Percentiles rank a stretch among this genome's conserved stretches.
phyloP scores from a whole-genome alignment of 306 rosid genomes.

The Vicia sativa region DNA sequence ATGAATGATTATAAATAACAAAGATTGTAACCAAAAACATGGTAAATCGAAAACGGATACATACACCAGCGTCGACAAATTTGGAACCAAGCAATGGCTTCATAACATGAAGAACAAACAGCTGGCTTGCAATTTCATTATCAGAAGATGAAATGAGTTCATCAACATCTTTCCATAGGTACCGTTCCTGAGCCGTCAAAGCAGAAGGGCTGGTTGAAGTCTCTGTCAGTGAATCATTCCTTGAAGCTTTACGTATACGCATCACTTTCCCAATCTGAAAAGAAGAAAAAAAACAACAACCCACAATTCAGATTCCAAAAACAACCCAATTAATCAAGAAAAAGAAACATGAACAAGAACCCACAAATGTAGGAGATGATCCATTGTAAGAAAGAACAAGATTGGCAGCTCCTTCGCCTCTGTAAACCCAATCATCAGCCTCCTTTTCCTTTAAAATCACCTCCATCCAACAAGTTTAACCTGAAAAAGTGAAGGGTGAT shows the following conservation, averaged over 20 bases:
- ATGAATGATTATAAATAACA: background rate
- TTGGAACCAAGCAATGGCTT: conserved; percentile 79
- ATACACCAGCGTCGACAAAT: conserved; percentile 82
- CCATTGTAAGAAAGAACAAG: conserved; percentile 78
- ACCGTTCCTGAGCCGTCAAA: conserved; percentile 57
- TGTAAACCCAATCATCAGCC: conserved; percentile 73
- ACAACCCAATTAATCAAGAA: background rate
- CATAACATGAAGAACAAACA: conserved; percentile 66
- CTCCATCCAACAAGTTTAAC: conserved; percentile 50
- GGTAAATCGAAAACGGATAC: conserved; percentile 3
- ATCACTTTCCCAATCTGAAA: conserved; percentile 82
- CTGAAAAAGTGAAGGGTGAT: conserved; percentile 29
- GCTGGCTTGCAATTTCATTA: conserved; percentile 55
- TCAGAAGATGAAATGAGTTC: conserved; percentile 55
- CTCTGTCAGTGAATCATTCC: conserved; percentile 37
- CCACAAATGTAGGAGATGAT: conserved; percentile 64
- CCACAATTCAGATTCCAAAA: background rate
- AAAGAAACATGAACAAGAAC: conserved; percentile 26
- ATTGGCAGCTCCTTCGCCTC: conserved; percentile 98
- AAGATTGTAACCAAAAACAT: background rate
- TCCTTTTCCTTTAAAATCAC: conserved; percentile 48
- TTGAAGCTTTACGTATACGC: conserved; percentile 67
- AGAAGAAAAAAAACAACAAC: conserved; percentile 1
- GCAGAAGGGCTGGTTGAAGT: conserved; percentile 48
- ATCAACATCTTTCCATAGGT: conserved; percentile 69